These are phyloP conservation scores for Lathyrus sativus DNA, from an alignment of 306 rosid species.

Conservation along the genomic window DNA sequence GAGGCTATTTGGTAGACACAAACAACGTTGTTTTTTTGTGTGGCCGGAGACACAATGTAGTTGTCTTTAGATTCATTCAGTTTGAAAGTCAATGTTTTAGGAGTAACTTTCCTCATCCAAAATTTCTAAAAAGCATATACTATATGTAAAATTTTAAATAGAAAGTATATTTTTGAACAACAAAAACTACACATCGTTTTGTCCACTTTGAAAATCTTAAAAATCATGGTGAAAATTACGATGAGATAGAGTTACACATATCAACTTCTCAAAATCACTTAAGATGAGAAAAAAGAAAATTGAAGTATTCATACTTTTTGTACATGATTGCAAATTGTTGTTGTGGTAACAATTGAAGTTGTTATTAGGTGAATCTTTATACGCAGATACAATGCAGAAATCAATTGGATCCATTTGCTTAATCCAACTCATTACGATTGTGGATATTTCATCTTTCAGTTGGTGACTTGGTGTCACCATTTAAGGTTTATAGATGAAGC, in stretches of 20 bases:
- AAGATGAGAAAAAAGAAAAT: too few species aligned
- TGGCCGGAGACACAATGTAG: too few species aligned
- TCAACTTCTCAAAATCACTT: neutral
- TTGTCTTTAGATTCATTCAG: slow-evolving; percentile 40
- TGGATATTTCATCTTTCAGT: slow-evolving; percentile 30
- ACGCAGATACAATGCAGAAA: neutral
- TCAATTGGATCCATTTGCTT: neutral
- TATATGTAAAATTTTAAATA: neutral
- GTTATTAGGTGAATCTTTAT: neutral
- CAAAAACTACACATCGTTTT: neutral
- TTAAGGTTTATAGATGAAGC: slow-evolving; percentile 9
- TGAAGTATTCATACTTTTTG: too few species aligned
- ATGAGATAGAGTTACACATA: too few species aligned
- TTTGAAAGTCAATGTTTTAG: slow-evolving; percentile 13
- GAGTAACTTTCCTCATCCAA: neutral
- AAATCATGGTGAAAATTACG: too few species aligned
- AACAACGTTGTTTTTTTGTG: slow-evolving; percentile 19
- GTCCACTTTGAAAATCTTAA: too few species aligned
- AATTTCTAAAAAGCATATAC: neutral
- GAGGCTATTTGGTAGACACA: slow-evolving; percentile 35
- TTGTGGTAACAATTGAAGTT: neutral
- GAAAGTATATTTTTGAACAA: neutral
- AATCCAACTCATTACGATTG: slow-evolving; percentile 16
- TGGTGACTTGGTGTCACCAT: slow-evolving; percentile 18
- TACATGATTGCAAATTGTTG: neutral